phyloP scores from a whole-genome alignment of 805 yeast genomes.

The Candida takata region DNA sequence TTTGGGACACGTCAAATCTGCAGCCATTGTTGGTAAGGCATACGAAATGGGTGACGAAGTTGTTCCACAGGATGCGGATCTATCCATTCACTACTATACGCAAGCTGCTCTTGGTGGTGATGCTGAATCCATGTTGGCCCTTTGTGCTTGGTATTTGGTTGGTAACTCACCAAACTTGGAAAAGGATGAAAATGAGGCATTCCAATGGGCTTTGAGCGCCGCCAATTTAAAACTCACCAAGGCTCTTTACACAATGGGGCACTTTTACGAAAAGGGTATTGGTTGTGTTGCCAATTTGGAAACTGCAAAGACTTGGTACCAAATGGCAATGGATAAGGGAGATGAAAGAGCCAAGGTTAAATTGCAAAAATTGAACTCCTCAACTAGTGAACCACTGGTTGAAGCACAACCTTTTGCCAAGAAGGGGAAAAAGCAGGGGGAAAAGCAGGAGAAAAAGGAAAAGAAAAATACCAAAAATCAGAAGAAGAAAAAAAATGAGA shows the following conservation, averaged over 20 bases:
- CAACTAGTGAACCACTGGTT: not conserved
- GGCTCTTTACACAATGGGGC: constrained; percentile 81
- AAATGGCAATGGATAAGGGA: constrained; percentile 59
- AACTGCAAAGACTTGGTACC: constrained; percentile 69
- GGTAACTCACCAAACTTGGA: constrained; percentile 83
- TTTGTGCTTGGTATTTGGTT: constrained; percentile 95
- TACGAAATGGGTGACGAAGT: constrained; percentile 69
- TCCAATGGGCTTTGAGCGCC: constrained; percentile 89
- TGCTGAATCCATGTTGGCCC: constrained; percentile 80
- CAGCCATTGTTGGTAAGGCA: constrained; percentile 70
- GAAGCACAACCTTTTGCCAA: not conserved
- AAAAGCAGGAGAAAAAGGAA: not conserved
- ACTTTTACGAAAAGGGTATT: constrained; percentile 79
- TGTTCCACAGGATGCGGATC: constrained; percentile 69
- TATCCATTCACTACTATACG: constrained; percentile 88
- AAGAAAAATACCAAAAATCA: not conserved
- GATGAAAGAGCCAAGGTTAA: constrained; percentile 43
- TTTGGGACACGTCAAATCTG: constrained; percentile 76
- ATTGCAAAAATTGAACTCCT: constrained; percentile 13
- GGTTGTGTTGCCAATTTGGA: constrained; percentile 61
- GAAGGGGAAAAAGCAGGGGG: not conserved
- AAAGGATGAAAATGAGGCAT: constrained; percentile 77
- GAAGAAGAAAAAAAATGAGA: not conserved
- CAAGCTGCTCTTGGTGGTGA: constrained; percentile 88
- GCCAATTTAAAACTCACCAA: constrained; percentile 69